Conservation (phyloP, 192 early-diverging fungal genomes). For the Linnemannia schmuckeri region DNA sequence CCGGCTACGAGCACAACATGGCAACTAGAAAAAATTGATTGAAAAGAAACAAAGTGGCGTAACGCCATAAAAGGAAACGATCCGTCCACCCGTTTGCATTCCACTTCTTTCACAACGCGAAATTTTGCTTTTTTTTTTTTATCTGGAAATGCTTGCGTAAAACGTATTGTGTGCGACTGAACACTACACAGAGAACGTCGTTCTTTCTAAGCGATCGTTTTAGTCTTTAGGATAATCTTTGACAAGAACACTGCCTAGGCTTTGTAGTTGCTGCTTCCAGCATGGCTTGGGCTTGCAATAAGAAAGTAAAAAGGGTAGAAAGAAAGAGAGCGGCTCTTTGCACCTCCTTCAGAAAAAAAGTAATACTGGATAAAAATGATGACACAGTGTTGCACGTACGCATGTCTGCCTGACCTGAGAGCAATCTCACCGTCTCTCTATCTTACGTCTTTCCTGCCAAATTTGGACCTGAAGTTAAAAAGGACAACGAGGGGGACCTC, state of each 20-base stretch:
- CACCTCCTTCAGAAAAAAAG: background rate
- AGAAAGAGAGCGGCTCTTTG: background rate
- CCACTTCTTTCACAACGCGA: background rate
- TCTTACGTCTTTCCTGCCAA: background rate
- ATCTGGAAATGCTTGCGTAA: too few relatives aligned
- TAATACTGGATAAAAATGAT: background rate
- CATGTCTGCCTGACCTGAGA: conserved; percentile 1
- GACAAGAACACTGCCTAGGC: background rate
- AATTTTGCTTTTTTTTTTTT: too few relatives aligned
- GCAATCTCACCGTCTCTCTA: background rate
- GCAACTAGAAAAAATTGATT: background rate
- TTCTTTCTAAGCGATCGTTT: too few relatives aligned
- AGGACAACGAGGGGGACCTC: background rate
- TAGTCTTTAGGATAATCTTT: too few relatives aligned
- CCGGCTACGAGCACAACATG: too few relatives aligned
- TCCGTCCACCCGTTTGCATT: background rate
- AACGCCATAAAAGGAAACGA: background rate
- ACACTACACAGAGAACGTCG: too few relatives aligned
- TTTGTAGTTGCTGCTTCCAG: background rate
- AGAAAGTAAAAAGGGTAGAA: background rate
- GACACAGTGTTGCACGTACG: background rate
- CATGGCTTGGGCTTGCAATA: background rate
- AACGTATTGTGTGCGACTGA: too few relatives aligned
- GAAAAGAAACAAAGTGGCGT: background rate
- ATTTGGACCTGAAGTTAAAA: background rate